Conservation (phyloP, 2,329 filamentous ascomycete species). For the Aspergillus costaricaensis region DNA sequence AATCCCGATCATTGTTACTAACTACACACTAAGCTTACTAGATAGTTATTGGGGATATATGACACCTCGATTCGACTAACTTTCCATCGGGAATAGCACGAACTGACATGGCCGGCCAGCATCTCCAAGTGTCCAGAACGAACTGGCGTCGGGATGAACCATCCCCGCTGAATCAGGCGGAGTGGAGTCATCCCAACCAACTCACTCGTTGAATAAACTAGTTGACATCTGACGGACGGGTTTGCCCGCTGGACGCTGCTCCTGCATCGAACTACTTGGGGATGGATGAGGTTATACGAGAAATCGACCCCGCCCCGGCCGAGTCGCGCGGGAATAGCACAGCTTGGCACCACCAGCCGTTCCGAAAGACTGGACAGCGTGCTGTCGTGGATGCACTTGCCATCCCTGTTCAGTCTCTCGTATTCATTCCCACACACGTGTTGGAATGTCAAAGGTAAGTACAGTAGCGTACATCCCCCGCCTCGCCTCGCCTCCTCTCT, state of each 20-base stretch:
- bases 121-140: background rate
- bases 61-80: too few relatives aligned
- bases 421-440: slow-evolving; percentile 5
- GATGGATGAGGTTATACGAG: slow-evolving; percentile 7
- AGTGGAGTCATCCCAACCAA: background rate
- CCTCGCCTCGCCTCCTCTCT: too few relatives aligned
- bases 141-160: background rate
- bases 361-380: slow-evolving; percentile 4
- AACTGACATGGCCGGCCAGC: background rate
- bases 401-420: background rate
- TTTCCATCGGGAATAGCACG: too few relatives aligned
- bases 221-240: background rate
- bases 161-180: background rate
- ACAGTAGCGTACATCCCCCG: too few relatives aligned
- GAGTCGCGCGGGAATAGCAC: background rate
- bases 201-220: background rate
- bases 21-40: too few relatives aligned
- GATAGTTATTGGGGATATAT: too few relatives aligned
- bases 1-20: too few relatives aligned
- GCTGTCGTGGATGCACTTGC: slow-evolving; percentile 2
- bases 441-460: background rate
- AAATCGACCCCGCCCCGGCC: background rate
- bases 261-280: background rate
- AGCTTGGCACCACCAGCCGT: slow-evolving; percentile 1
- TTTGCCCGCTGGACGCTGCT: background rate